Percentiles rank a stretch among this genome's conserved stretches.
These are phyloP conservation scores for Polyplosphaeria fusca DNA, from an alignment of 495 filamentous ascomycete genomes.

Conservation along the genomic window DNA sequence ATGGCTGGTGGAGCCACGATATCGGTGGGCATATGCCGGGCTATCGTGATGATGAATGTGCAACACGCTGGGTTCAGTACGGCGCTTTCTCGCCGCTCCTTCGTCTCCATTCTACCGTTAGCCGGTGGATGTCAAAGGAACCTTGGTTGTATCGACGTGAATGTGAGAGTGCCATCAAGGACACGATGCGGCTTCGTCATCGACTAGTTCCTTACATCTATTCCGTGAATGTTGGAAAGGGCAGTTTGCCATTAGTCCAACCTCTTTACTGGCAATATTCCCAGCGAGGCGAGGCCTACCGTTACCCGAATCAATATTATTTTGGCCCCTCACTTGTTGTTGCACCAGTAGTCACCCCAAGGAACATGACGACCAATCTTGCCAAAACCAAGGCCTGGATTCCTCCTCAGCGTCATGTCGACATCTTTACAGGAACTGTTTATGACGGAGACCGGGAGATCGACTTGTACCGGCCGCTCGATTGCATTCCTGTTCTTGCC, in stretches of 20 bases:
- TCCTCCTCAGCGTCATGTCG: slow-evolving; percentile 47
- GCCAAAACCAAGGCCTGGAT: slow-evolving; percentile 48
- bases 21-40: slow-evolving; percentile 56
- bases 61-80: slow-evolving; percentile 54
- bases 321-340: slow-evolving; percentile 53
- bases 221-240: slow-evolving; percentile 48
- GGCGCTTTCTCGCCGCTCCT: slow-evolving; percentile 56
- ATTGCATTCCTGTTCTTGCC: slow-evolving; percentile 50
- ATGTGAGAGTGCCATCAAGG: slow-evolving; percentile 40
- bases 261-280: slow-evolving; percentile 57
- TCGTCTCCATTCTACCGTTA: slow-evolving; percentile 52
- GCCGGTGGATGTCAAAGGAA: slow-evolving; percentile 52
- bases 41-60: slow-evolving; percentile 49
- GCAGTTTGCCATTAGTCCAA: slow-evolving; percentile 47
- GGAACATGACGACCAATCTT: slow-evolving; percentile 39
- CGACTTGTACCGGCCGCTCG: slow-evolving; percentile 43
- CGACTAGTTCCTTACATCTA: slow-evolving; percentile 54
- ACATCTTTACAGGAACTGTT: slow-evolving; percentile 48
- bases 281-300: slow-evolving; percentile 45
- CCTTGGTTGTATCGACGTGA: slow-evolving; percentile 51
- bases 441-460: slow-evolving; percentile 52
- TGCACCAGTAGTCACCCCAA: slow-evolving; percentile 48
- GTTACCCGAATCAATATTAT: slow-evolving; percentile 49
- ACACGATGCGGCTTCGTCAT: slow-evolving; percentile 50
- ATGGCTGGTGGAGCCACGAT: slow-evolving; percentile 61